A percentile compares a stretch with the other conserved stretches of the same genome.
Evolutionary conservation across 2,329 filamentous ascomycete species (phyloP).

Genomic region (Hymenoscyphus occultus): DNA sequence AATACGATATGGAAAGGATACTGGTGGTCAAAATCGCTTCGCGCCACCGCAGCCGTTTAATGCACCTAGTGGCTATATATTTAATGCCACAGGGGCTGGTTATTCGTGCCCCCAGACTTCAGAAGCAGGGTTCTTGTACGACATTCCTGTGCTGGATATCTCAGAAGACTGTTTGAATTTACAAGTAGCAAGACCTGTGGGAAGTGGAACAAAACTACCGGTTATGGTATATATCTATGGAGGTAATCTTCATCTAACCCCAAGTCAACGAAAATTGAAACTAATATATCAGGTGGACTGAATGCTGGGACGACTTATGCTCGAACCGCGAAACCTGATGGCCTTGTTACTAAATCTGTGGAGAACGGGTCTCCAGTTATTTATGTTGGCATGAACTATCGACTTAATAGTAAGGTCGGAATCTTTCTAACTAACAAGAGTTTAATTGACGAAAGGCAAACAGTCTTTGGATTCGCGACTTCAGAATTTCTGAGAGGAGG

Average conservation of each 20-base stretch:
- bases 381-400: constrained; percentile 58
- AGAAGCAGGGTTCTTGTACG: constrained; percentile 35
- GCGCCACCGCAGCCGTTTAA: constrained; percentile 42
- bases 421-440: background rate
- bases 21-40: constrained; percentile 45
- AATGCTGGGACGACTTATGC: constrained; percentile 20
- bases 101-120: constrained; percentile 45
- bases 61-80: constrained; percentile 34
- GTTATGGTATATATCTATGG: constrained; percentile 69
- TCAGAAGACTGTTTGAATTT: constrained; percentile 60
- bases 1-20: constrained; percentile 48
- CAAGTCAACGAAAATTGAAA: background rate
- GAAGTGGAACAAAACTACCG: constrained; percentile 55
- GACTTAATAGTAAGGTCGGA: constrained; percentile 22
- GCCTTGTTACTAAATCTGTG: constrained; percentile 45
- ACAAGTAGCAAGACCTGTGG: constrained; percentile 54
- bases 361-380: constrained; percentile 49
- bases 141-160: constrained; percentile 40
- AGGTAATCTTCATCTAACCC: constrained; percentile 41
- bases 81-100: constrained; percentile 42
- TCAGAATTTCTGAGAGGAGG: constrained; percentile 45
- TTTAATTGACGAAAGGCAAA: constrained; percentile 34
- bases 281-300: constrained; percentile 16
- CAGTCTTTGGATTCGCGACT: constrained; percentile 67
- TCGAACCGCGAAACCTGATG: constrained; percentile 40